Conservation (phyloP, 73 alveolate species). For the Tetrahymena borealis region DNA sequence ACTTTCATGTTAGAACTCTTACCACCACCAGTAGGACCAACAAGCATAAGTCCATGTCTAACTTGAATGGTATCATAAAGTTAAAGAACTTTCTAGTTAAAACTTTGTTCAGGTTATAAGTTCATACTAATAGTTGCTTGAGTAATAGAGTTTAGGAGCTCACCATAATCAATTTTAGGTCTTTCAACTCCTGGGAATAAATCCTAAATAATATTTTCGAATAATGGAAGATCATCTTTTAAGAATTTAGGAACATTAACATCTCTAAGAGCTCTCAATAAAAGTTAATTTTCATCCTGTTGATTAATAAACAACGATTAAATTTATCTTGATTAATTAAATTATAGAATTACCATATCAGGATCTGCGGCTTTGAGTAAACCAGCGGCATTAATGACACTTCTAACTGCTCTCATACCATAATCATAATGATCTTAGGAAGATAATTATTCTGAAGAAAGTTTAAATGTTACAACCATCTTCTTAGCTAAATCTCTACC, state of each 20-base stretch:
- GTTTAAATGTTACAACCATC: slow-evolving; percentile 95
- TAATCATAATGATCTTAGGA: slow-evolving; percentile 94
- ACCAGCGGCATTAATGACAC: slow-evolving; percentile 96
- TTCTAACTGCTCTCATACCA: slow-evolving; percentile 98
- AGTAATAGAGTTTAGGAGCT: slow-evolving; percentile 61
- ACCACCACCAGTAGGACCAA: slow-evolving; percentile 99
- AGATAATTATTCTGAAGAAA: slow-evolving; percentile 95
- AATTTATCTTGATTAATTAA: neutral
- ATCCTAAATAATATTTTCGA: slow-evolving; percentile 90
- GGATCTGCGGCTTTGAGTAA: slow-evolving; percentile 81
- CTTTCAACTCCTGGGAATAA: slow-evolving; percentile 95
- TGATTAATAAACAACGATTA: neutral
- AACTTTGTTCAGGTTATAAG: slow-evolving; percentile 84
- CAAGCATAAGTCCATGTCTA: slow-evolving; percentile 99
- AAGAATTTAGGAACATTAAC: slow-evolving; percentile 89
- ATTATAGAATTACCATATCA: slow-evolving; percentile 41
- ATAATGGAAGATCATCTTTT: slow-evolving; percentile 88
- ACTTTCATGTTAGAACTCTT: slow-evolving; percentile 96
- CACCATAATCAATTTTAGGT: slow-evolving; percentile 79
- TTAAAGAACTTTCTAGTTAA: slow-evolving; percentile 91
- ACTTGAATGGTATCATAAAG: slow-evolving; percentile 96
- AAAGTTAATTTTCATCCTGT: slow-evolving; percentile 78
- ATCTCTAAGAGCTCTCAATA: slow-evolving; percentile 91
- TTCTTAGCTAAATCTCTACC: slow-evolving; percentile 96
- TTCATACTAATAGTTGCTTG: slow-evolving; percentile 67